Base-by-base conservation (phyloP, 768 basidiomycete genomes). In the Symmetrospora coprosmae region DNA sequence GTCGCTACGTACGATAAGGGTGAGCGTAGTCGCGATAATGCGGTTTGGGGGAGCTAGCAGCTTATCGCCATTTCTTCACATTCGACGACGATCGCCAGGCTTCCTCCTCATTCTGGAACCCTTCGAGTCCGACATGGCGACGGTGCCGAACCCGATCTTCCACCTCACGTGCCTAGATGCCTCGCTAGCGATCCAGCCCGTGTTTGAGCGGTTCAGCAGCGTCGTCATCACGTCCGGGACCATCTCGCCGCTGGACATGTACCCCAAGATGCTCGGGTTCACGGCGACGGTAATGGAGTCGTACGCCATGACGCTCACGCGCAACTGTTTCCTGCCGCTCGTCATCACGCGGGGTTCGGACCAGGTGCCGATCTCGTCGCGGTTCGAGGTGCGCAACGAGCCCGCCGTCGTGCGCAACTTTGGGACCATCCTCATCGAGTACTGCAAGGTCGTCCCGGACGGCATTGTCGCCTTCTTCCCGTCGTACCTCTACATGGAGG, bases 401-500 rank as follows among this genome's bases (percentile, higher is more conserved):
- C 94, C 94, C 8, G 91, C 94, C 4, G 94, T 99, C 11, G 94
- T 99, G 53, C 82, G 94, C 61, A 99, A 99, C 73, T 99, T 97
- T 69, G 94, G 94, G 23, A 94, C 86, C 70, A 94, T 99, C 73
- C 81, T 99, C 37, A 82, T 97, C 64, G 94, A 99, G 72, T 97
- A 94, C 76, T 87, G 87, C 75, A 91, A 91, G 71, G 88, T 87
- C 53, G 91, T 99, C 1, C 94, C 94, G 7, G 94, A 99, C 73
- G 94, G 94, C 13, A 86, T 99, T 63, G 94, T 97, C 19, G 91
- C 90, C 3, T 99, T 99, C 78, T 99, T 99, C 74, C 94, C 94
- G 19, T 89, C 87, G 74, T 99, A 99, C 75, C 81, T 99, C 14
- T 99, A 99, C 73, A 99, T 99, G 94, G 94, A 99, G 73, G 90